These are phyloP conservation scores for Nematocida homosporus DNA, from an alignment of 371 early-diverging fungal species.

Conservation along the genomic window DNA sequence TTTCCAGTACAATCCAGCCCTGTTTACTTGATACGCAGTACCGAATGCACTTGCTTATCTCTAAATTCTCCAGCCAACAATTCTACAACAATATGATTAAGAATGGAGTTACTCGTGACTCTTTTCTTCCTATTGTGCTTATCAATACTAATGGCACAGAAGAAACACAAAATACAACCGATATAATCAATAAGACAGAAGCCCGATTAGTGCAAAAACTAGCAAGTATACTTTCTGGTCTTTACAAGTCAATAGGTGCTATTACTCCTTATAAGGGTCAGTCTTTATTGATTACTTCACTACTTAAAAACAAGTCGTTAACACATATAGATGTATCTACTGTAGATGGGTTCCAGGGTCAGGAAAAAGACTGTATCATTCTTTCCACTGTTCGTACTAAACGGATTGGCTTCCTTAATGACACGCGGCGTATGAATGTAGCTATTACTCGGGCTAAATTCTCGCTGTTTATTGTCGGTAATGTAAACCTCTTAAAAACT, in stretches of 20 bases:
- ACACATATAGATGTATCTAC: conserved; percentile 77
- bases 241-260: conserved; percentile 74
- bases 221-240: background rate
- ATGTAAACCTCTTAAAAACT: conserved; percentile 58
- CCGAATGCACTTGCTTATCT: conserved; percentile 59
- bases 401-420: conserved; percentile 83
- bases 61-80: conserved; percentile 43
- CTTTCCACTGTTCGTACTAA: conserved; percentile 81
- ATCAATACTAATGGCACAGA: conserved; percentile 55
- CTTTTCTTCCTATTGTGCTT: conserved; percentile 34
- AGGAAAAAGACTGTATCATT: conserved; percentile 80
- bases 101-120: background rate
- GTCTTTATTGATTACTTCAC: conserved; percentile 75
- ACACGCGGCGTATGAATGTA: conserved; percentile 84
- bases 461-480: conserved; percentile 81
- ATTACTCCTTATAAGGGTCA: conserved; percentile 98
- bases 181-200: conserved; percentile 35
- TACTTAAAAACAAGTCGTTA: conserved; percentile 78
- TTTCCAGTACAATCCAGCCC: conserved; percentile 20
- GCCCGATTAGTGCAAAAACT: background rate
- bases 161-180: conserved; percentile 18
- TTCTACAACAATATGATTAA: conserved; percentile 62
- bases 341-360: conserved; percentile 95
- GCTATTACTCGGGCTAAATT: conserved; percentile 82
- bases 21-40: conserved; percentile 63